These are phyloP conservation scores for Leccinum solheimii DNA, from an alignment of 1,284 basidiomycete species.

Conservation along the genomic window DNA sequence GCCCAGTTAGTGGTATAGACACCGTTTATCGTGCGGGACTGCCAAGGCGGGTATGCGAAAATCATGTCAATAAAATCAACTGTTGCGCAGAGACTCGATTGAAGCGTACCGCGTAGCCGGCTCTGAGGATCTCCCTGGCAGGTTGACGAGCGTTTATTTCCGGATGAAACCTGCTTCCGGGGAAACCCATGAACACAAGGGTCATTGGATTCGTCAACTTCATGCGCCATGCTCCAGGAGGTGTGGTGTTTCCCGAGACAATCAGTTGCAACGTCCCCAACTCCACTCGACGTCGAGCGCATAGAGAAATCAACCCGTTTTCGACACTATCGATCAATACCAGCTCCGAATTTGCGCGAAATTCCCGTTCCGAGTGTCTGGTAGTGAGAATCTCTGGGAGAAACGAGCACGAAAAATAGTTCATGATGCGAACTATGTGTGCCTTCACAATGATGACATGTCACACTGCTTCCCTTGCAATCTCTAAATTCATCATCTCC, in stretches of 20 bases:
- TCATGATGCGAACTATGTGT: background rate
- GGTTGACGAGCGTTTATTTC: background rate
- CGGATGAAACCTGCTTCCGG: background rate
- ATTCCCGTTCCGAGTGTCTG: background rate
- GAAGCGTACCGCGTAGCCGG: background rate
- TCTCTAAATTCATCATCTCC: slow-evolving; percentile 1
- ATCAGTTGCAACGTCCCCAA: background rate
- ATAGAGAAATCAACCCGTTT: background rate
- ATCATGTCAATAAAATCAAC: slow-evolving; percentile 5
- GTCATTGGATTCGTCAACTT: background rate
- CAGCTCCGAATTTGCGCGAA: background rate
- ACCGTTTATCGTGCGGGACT: slow-evolving; percentile 15
- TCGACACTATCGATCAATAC: background rate
- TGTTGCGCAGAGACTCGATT: background rate
- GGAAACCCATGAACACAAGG: background rate
- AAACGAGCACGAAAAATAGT: background rate
- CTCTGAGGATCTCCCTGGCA: background rate
- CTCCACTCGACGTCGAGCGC: background rate
- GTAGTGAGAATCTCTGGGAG: slow-evolving; percentile 1
- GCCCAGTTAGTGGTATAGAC: slow-evolving; percentile 16
- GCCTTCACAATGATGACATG: background rate
- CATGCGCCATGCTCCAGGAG: background rate
- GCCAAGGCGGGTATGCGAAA: slow-evolving; percentile 1
- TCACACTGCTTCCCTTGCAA: slow-evolving; percentile 3
- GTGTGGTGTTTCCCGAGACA: background rate